A percentile compares a stretch with the other conserved stretches of the same genome.
Conservation (phyloP, 202 grass and related monocot genomes). For the Elaeis oleifera region DNA sequence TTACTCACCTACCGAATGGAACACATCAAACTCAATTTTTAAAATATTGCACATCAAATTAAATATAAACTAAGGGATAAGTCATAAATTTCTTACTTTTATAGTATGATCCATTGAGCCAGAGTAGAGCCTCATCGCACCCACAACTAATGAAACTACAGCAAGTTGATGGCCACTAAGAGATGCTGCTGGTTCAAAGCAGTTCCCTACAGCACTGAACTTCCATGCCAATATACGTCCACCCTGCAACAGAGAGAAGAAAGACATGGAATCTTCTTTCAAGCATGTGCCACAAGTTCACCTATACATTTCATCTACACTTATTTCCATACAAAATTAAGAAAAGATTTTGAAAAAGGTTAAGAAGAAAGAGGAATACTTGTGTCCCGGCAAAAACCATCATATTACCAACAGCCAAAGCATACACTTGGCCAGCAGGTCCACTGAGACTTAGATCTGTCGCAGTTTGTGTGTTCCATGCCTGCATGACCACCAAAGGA, state of each 20-base stretch:
- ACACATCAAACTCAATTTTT: too few relatives aligned
- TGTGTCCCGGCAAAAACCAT: constrained; percentile 47
- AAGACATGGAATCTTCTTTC: too few relatives aligned
- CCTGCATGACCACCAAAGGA: constrained; percentile 19
- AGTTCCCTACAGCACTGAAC: constrained; percentile 57
- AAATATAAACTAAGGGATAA: too few relatives aligned
- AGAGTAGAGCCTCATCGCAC: constrained; percentile 67
- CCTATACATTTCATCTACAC: too few relatives aligned
- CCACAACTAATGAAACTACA: constrained; percentile 76
- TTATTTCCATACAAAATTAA: too few relatives aligned
- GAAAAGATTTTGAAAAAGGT: not conserved
- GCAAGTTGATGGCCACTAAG: constrained; percentile 66
- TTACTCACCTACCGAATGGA: too few relatives aligned
- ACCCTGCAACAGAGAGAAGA: constrained; percentile 41
- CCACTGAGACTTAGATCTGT: constrained; percentile 35
- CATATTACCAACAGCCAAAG: constrained; percentile 34
- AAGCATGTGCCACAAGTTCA: constrained; percentile 11
- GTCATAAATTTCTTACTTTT: constrained; percentile 43
- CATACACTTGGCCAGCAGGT: constrained; percentile 51
- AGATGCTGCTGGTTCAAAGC: constrained; percentile 77
- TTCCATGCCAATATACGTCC: constrained; percentile 84
- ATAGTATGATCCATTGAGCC: constrained; percentile 94
- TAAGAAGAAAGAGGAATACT: not conserved
- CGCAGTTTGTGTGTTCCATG: constrained; percentile 42
- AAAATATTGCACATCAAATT: too few relatives aligned